These are phyloP conservation scores for Diplodia intermedia DNA, from an alignment of 2,329 filamentous ascomycete genomes.

Conservation along the genomic window DNA sequence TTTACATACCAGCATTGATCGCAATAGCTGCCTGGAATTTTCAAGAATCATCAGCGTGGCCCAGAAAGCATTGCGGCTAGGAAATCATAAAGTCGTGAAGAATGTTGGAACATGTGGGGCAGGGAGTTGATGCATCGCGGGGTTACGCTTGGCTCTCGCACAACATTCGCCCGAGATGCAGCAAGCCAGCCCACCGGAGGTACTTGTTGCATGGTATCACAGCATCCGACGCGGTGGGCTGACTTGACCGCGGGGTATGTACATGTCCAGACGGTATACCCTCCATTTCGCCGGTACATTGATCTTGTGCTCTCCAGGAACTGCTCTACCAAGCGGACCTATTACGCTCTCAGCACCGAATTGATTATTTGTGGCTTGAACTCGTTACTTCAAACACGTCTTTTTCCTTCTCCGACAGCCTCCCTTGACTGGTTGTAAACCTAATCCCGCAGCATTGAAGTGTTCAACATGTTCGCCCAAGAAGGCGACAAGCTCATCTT, in stretches of 20 bases:
- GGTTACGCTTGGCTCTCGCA: slow-evolving; percentile 9
- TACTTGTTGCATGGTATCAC: not conserved
- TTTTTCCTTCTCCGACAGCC: not conserved
- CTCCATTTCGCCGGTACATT: not conserved
- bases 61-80: not conserved
- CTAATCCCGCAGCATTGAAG: not conserved
- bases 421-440: not conserved
- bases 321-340: not conserved
- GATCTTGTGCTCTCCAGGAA: not conserved
- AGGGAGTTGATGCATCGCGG: not conserved
- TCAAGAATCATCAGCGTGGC: not conserved
- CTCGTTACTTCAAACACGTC: not conserved
- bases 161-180: slow-evolving; percentile 5
- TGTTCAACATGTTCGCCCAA: slow-evolving; percentile 43
- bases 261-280: not conserved
- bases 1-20: not conserved
- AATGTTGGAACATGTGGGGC: not conserved
- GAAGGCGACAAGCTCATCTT: slow-evolving; percentile 67
- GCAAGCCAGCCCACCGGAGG: slow-evolving; percentile 6
- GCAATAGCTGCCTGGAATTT: not conserved
- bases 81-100: not conserved
- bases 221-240: not conserved
- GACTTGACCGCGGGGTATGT: slow-evolving; percentile 4
- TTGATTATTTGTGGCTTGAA: not conserved
- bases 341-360: not conserved